A percentile compares a stretch with the other conserved stretches of the same genome.
Conservation (phyloP, 345 rosid species). For the Hibiscus trionum region DNA sequence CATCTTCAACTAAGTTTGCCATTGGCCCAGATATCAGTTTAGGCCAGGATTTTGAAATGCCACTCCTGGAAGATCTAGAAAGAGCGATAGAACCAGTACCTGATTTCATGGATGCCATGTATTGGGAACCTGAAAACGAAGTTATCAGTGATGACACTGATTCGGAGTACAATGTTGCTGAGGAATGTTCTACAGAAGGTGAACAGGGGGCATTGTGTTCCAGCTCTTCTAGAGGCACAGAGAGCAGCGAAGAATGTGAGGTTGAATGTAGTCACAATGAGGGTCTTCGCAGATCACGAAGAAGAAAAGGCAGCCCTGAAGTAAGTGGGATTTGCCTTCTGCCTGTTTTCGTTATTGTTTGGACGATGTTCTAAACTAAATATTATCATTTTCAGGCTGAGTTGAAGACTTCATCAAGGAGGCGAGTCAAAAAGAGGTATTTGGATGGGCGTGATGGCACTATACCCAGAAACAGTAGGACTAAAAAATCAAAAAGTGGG, state of each 20-base stretch:
- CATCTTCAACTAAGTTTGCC: conserved; percentile 55
- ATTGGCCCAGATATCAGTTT: conserved; percentile 80
- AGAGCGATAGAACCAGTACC: conserved; percentile 73
- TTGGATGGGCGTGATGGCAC: conserved; percentile 60
- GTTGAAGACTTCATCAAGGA: conserved; percentile 50
- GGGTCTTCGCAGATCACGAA: conserved; percentile 52
- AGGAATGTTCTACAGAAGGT: conserved; percentile 63
- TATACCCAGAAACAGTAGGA: conserved; percentile 33
- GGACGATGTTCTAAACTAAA: conserved; percentile 19
- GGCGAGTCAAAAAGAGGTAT: conserved; percentile 70
- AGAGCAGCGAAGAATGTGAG: conserved; percentile 59
- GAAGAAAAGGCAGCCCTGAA: conserved; percentile 45
- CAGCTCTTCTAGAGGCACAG: conserved; percentile 55
- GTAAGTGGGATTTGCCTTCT: conserved; percentile 38
- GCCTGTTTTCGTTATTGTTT: conserved; percentile 11
- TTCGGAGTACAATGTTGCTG: conserved; percentile 80
- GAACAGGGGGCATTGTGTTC: conserved; percentile 60
- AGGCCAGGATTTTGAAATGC: conserved; percentile 80
- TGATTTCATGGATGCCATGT: conserved; percentile 79
- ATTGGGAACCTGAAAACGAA: conserved; percentile 89
- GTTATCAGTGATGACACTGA: conserved; percentile 74
- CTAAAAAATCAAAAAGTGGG: conserved; percentile 43
- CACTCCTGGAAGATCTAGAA: conserved; percentile 85
- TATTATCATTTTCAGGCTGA: conserved; percentile 50
- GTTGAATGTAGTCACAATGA: conserved; percentile 39